These are phyloP conservation scores for Malassezia cuniculi DNA, from an alignment of 1,284 basidiomycete species.

Conservation along the genomic window DNA sequence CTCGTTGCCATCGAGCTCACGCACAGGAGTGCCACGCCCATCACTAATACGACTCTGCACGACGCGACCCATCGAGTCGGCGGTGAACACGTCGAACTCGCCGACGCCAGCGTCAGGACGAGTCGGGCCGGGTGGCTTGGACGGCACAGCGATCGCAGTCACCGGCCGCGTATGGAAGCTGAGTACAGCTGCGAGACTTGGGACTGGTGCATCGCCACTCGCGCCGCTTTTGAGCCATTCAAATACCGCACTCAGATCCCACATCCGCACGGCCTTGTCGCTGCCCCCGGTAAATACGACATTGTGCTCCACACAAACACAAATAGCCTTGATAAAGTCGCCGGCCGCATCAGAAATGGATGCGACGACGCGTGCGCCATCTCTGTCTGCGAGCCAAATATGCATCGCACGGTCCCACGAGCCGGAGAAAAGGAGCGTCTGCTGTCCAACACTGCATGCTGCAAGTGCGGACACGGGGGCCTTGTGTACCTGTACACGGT, in stretches of 20 bases:
- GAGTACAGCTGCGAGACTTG: no score
- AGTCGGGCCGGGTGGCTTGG: no score
- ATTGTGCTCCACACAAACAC: constrained; percentile 4
- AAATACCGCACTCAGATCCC: constrained; percentile 7
- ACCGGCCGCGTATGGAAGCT: no score
- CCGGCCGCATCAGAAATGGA: constrained; percentile 10
- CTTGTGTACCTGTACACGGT: constrained; percentile 9
- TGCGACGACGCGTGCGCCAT: not conserved
- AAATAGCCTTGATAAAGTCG: constrained; percentile 20
- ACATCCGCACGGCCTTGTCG: constrained; percentile 13
- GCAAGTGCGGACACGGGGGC: constrained; percentile 15
- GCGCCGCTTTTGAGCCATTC: constrained; percentile 1
- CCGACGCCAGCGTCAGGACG: no score
- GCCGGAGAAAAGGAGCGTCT: constrained; percentile 10
- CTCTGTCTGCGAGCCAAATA: constrained; percentile 5
- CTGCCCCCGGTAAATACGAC: constrained; percentile 14
- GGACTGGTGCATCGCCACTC: no score
- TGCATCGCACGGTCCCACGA: constrained; percentile 16
- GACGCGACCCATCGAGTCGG: constrained; percentile 14
- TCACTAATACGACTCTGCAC: not conserved
- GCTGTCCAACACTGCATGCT: not conserved
- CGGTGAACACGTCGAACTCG: constrained; percentile 7
- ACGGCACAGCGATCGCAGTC: no score
- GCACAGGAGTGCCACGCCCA: not conserved
- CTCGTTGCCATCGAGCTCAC: constrained; percentile 13